Percentiles rank a stretch among this genome's conserved stretches.
phyloP scores from a whole-genome alignment of 2,329 filamentous ascomycete species.

The Arthrobotrys pseudoclavata region DNA sequence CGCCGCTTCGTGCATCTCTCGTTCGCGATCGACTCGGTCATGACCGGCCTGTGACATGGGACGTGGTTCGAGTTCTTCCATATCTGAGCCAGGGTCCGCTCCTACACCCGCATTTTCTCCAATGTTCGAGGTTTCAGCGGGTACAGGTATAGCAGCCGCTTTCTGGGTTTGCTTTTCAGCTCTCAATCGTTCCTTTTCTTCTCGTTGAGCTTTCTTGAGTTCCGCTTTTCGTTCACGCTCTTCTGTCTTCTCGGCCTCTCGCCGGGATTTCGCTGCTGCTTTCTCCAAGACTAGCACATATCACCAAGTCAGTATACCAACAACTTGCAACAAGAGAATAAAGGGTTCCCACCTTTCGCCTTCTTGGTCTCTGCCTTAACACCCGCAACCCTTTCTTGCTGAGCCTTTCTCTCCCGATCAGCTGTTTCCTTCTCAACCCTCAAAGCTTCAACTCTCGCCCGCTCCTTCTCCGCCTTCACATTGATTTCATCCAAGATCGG shows the following conservation, averaged over 20 bases:
- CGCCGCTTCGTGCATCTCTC: constrained; percentile 44
- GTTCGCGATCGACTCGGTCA: constrained; percentile 42
- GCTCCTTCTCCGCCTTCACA: constrained; percentile 50
- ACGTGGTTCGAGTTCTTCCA: constrained; percentile 55
- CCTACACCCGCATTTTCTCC: constrained; percentile 13
- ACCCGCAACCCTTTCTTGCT: constrained; percentile 33
- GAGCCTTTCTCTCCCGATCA: constrained; percentile 37
- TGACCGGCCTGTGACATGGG: constrained; percentile 53
- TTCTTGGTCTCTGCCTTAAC: constrained; percentile 50
- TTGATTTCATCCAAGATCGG: constrained; percentile 59
- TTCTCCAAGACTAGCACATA: constrained; percentile 37
- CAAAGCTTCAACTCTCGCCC: constrained; percentile 36
- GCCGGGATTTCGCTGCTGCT: constrained; percentile 47
- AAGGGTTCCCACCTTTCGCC: constrained; percentile 35
- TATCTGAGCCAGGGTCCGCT: constrained; percentile 29
- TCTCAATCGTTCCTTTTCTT: constrained; percentile 54
- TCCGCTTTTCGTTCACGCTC: constrained; percentile 56
- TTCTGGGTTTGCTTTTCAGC: constrained; percentile 28
- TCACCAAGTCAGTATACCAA: background rate
- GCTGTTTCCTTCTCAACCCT: constrained; percentile 41
- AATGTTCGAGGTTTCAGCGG: background rate
- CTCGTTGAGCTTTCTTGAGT: constrained; percentile 47
- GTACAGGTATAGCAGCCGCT: background rate
- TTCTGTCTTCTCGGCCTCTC: constrained; percentile 53
- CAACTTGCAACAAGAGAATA: background rate